Evolutionary conservation across 2,329 filamentous ascomycete genomes (phyloP).

Genomic region (Corniculantispora saksenae): DNA sequence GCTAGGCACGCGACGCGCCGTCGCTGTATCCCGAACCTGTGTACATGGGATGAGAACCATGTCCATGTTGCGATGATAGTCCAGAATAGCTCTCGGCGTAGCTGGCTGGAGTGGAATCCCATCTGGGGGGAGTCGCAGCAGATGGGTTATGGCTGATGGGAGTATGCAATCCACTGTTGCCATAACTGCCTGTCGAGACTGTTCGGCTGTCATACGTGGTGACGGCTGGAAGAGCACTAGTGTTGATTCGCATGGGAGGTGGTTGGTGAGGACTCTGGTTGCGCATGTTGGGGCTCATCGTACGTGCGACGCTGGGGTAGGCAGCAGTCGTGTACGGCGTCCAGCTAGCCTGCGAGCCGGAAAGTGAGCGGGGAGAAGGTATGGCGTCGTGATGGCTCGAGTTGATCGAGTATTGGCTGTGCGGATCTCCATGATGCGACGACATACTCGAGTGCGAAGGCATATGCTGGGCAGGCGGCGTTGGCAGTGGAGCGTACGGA

Average conservation of each 20-base stretch:
- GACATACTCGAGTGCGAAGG: conserved; percentile 31
- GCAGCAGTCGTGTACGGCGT: conserved; percentile 42
- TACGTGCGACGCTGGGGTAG: conserved; percentile 40
- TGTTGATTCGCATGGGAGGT: conserved; percentile 39
- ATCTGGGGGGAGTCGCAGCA: conserved; percentile 41
- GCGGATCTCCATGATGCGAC: conserved; percentile 33
- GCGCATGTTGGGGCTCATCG: conserved; percentile 42
- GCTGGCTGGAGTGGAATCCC: conserved; percentile 41
- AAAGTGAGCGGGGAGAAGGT: conserved; percentile 54
- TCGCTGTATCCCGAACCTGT: conserved; percentile 44
- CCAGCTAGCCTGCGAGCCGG: conserved; percentile 52
- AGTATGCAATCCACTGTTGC: conserved; percentile 41
- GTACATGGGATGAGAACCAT: conserved; percentile 41
- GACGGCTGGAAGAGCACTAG: conserved; percentile 40
- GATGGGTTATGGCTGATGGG: conserved; percentile 41
- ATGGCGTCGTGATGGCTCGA: conserved; percentile 50
- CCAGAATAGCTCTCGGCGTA: conserved; percentile 43
- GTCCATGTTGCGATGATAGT: conserved; percentile 37
- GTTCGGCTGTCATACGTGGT: conserved; percentile 41
- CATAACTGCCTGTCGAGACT: conserved; percentile 38
- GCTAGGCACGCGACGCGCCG: conserved; percentile 43
- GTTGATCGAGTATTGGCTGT: conserved; percentile 42
- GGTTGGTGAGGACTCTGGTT: conserved; percentile 38
- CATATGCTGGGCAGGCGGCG: conserved; percentile 44
- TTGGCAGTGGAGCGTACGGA: conserved; percentile 47